Evolutionary conservation across 345 rosid genomes (phyloP).

Genomic region (Combretum micranthum): DNA sequence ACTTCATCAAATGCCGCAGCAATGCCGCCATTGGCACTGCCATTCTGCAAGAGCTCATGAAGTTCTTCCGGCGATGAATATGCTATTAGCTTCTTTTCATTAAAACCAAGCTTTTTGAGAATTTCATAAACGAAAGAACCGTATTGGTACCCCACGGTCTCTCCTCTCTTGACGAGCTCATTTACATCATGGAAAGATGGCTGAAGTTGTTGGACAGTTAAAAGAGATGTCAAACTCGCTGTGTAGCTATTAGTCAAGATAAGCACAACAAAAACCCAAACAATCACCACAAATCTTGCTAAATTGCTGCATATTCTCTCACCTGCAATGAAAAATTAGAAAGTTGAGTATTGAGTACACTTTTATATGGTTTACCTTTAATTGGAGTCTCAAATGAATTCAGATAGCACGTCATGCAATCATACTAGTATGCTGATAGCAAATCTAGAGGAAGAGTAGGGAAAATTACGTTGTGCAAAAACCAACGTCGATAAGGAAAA

Average conservation of each 20-base stretch:
- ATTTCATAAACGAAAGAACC: slow-evolving; percentile 12
- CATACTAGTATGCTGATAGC: background rate
- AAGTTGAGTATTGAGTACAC: no score
- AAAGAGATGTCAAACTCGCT: slow-evolving; percentile 5
- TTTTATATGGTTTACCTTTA: no score
- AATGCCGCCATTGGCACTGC: slow-evolving; percentile 21
- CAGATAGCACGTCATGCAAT: background rate
- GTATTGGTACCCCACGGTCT: slow-evolving; percentile 15
- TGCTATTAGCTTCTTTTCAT: background rate
- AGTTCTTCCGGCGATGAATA: slow-evolving; percentile 5
- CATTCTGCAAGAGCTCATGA: slow-evolving; percentile 6
- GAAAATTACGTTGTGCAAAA: slow-evolving; percentile 26
- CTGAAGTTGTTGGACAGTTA: no score
- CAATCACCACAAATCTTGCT: slow-evolving; percentile 8
- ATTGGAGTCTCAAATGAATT: no score
- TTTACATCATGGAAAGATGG: no score
- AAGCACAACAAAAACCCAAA: slow-evolving; percentile 18
- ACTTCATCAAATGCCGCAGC: slow-evolving; percentile 32
- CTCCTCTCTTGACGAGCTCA: background rate
- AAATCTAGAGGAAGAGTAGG: background rate
- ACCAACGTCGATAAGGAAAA: slow-evolving; percentile 32
- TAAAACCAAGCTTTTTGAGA: background rate
- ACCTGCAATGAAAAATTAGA: slow-evolving; percentile 8
- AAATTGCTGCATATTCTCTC: slow-evolving; percentile 6
- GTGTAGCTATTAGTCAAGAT: slow-evolving; percentile 22